A percentile compares a stretch with the other conserved stretches of the same genome.
Conservation (phyloP, 306 rosid genomes). For the Ochetophila trinervis region DNA sequence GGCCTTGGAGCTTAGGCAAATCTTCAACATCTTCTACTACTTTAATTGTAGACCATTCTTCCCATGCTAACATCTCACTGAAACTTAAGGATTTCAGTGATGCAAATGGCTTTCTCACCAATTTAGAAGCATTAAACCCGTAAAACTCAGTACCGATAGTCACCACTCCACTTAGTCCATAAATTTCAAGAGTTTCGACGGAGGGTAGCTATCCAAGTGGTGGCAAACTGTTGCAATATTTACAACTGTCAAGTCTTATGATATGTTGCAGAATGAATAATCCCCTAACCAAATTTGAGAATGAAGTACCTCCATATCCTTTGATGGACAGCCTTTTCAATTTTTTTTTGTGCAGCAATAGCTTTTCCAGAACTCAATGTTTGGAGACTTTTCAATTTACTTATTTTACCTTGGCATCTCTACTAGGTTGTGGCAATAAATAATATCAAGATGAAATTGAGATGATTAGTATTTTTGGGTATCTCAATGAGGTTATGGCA, state of each 20-base stretch:
- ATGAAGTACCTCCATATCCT: slow-evolving; percentile 14
- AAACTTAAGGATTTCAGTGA: not conserved
- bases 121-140: too few relatives aligned
- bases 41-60: too few relatives aligned
- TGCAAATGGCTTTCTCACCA: too few relatives aligned
- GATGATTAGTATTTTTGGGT: too few relatives aligned
- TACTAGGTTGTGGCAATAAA: too few relatives aligned
- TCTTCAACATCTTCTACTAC: not conserved
- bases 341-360: slow-evolving; percentile 11
- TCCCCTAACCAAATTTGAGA: slow-evolving; percentile 20
- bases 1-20: slow-evolving; percentile 4
- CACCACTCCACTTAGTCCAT: not conserved
- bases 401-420: too few relatives aligned
- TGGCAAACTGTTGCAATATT: slow-evolving; percentile 1
- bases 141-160: slow-evolving; percentile 15
- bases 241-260: not conserved
- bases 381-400: too few relatives aligned
- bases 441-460: too few relatives aligned
- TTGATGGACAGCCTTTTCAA: not conserved
- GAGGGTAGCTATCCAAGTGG: slow-evolving; percentile 17
- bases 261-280: not conserved
- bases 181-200: not conserved
- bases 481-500: too few relatives aligned
- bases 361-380: too few relatives aligned
- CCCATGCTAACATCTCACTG: not conserved